Evolutionary conservation across 257 asterid species (phyloP).

Genomic region (Nicotiana benthamiana): DNA sequence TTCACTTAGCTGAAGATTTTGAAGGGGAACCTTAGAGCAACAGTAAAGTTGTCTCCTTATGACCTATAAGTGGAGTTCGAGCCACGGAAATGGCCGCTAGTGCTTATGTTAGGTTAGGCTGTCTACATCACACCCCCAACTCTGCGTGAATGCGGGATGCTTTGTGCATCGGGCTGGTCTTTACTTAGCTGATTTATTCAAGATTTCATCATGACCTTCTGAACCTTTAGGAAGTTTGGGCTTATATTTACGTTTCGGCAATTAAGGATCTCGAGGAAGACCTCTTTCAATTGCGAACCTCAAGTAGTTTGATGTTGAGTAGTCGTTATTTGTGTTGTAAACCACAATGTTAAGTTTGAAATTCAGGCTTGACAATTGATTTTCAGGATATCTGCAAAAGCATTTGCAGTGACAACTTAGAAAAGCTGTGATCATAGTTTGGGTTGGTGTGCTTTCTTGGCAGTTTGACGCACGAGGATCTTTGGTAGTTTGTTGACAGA

Average conservation of each 20-base stretch:
- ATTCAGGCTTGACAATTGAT: not conserved
- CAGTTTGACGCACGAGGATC: not conserved
- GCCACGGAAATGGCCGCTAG: too few species aligned
- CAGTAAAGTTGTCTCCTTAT: too few species aligned
- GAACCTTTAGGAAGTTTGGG: not conserved
- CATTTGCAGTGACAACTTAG: not conserved
- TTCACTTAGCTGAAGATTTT: too few species aligned
- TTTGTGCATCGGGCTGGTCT: too few species aligned
- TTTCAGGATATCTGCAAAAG: not conserved
- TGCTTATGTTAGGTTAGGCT: too few species aligned
- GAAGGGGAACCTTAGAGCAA: too few species aligned
- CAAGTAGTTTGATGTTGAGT: not conserved
- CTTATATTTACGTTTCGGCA: not conserved
- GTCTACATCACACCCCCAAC: too few species aligned
- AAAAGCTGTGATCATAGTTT: not conserved
- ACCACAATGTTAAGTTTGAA: not conserved
- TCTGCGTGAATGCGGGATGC: too few species aligned
- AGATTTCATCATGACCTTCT: not conserved
- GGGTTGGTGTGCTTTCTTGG: not conserved
- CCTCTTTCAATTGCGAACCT: not conserved
- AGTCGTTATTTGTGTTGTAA: not conserved
- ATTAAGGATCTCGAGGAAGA: not conserved
- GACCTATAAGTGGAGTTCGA: too few species aligned
- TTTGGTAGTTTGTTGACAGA: not conserved
- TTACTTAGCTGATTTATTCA: not conserved